These are phyloP conservation scores for Dothideomycetidae sp. DNA, from an alignment of 2,329 filamentous ascomycete species.

Conservation along the genomic window DNA sequence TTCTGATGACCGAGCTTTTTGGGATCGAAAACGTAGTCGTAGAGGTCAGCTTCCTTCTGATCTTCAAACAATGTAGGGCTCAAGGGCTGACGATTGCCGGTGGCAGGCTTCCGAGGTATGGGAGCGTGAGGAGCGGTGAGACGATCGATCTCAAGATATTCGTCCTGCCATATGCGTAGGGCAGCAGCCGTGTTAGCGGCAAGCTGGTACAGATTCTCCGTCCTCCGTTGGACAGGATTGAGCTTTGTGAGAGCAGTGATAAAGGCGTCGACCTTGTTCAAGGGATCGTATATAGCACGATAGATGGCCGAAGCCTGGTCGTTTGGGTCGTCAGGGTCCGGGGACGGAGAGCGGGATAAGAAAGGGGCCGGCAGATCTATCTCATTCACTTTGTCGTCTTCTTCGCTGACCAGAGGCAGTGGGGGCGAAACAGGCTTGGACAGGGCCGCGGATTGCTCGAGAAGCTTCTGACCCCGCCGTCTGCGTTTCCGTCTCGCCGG, in stretches of 20 bases:
- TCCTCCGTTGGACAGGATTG: slow-evolving; percentile 29
- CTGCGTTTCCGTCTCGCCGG: slow-evolving; percentile 1
- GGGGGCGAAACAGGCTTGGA: slow-evolving; percentile 20
- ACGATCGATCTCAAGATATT: slow-evolving; percentile 42
- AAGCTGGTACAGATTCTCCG: slow-evolving; percentile 40
- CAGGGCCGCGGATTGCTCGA: slow-evolving; percentile 2
- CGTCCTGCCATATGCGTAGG: slow-evolving; percentile 43
- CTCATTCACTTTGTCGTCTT: slow-evolving; percentile 21
- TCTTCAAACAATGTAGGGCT: slow-evolving; percentile 40
- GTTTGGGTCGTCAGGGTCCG: slow-evolving; percentile 15
- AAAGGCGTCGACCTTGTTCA: slow-evolving; percentile 30
- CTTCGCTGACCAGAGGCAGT: slow-evolving; percentile 18
- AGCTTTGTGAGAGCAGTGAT: slow-evolving; percentile 30
- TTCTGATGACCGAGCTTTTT: slow-evolving; percentile 41
- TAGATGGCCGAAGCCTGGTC: slow-evolving; percentile 29
- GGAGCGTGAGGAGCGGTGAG: slow-evolving; percentile 38
- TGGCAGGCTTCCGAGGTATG: slow-evolving; percentile 37
- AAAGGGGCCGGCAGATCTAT: slow-evolving; percentile 16
- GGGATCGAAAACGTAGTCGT: slow-evolving; percentile 44
- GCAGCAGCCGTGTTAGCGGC: slow-evolving; percentile 40
- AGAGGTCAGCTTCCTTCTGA: slow-evolving; percentile 46
- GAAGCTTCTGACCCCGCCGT: slow-evolving; percentile 4
- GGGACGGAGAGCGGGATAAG: slow-evolving; percentile 10
- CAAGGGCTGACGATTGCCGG: slow-evolving; percentile 33
- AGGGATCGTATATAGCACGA: slow-evolving; percentile 26